Evolutionary conservation across 2,329 filamentous ascomycete species (phyloP).

Genomic region (Zymoseptoria pseudotritici): DNA sequence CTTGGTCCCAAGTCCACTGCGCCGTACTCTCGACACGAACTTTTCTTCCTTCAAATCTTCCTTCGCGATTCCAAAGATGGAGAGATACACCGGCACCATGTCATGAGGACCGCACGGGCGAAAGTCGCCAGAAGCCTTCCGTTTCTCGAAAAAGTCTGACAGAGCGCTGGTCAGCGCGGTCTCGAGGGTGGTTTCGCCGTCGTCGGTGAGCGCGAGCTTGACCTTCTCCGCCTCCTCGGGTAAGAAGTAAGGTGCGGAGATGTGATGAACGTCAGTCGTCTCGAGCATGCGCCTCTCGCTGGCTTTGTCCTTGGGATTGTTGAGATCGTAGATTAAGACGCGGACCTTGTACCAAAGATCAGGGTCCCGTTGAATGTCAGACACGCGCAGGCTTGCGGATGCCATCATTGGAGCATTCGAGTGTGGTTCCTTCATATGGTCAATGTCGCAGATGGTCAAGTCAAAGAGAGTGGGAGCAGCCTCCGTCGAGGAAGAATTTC

Average conservation of each 20-base stretch:
- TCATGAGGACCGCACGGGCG: conserved; percentile 17
- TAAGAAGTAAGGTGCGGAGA: conserved; percentile 10
- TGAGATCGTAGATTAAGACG: conserved; percentile 7
- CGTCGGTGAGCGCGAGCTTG: neutral
- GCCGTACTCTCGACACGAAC: conserved; percentile 31
- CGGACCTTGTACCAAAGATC: conserved; percentile 6
- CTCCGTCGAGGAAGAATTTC: neutral
- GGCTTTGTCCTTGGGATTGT: conserved; percentile 1
- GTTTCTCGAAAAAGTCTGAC: conserved; percentile 11
- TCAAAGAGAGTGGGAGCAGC: too few species aligned
- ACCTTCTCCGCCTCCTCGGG: conserved; percentile 3
- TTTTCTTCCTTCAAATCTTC: conserved; percentile 13
- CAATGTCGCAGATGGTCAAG: neutral
- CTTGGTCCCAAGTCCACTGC: neutral
- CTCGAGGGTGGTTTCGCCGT: conserved; percentile 5
- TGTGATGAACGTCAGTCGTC: conserved; percentile 4
- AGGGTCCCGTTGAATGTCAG: neutral
- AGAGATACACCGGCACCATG: conserved; percentile 12
- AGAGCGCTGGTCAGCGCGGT: conserved; percentile 4
- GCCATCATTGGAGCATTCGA: neutral
- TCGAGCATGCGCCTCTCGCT: neutral
- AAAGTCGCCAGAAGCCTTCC: conserved; percentile 10
- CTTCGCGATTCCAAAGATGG: conserved; percentile 10
- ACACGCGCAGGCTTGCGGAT: neutral
- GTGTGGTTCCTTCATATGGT: neutral